Base-by-base conservation (phyloP, 352 stramenopile species). In the Phytophthora megakarya region DNA sequence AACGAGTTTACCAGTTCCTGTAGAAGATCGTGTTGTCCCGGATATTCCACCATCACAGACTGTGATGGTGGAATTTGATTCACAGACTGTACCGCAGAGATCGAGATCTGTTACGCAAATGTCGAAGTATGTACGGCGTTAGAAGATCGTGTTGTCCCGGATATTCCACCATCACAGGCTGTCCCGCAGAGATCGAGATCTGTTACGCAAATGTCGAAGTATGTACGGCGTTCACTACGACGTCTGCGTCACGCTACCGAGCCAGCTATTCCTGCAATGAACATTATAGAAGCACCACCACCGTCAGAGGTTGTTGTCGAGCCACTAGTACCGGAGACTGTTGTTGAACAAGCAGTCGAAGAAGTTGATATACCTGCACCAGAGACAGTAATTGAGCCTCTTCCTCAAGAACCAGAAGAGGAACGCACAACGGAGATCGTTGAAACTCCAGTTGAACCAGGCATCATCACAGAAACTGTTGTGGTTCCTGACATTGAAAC, bases 401-500 rank as follows among this genome's bases (percentile, higher is more conserved):
- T 43, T 21, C 21, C 33, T 33, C 38, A 70, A n/a, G 60, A 73
- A 23, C 40, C 61, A 18, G 65, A 73, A 51, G 65, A 49, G 7
- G 60, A 73, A 45, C 43, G 60, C 53, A 73, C 65, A 16, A 73
- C 65, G 0, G 65, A 73, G 13, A 32, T 21, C 3, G 46, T 49
- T 10, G 25, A 33, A 28, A 18, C n/a, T 30, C n/a, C 35, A 28
- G 21, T 44, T 28, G 19, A 13, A 26, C 53, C 60, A 10, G 16
- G 10, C 15, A 35, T 6, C 48, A 16, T 33, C 40, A 23, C 42
- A 18, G 12, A 35, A 18, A 25, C 51, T n/a, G n/a, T 13, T 3
- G 30, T 18, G 3, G 10, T 40, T 33, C 40, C 33, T 51, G 32
- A 22, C 22, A 35, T 13, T 18, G 50, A 28, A 28, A 23, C 48